Percentiles rank a stretch among this genome's conserved stretches.
Conservation (phyloP, 768 basidiomycete genomes). For the Holtermanniella nyarrowii region DNA sequence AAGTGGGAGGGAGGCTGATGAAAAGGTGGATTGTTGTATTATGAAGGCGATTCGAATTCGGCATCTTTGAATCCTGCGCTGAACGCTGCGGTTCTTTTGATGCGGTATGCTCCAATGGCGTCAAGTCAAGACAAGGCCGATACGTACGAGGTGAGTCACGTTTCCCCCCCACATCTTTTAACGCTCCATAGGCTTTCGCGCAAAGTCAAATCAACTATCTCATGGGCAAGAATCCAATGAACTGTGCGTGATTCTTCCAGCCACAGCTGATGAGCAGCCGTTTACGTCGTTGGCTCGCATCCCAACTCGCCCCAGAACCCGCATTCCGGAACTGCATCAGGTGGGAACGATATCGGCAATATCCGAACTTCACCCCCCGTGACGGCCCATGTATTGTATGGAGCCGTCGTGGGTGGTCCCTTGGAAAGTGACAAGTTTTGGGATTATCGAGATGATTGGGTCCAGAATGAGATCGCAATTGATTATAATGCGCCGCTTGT, state of each 20-base stretch:
- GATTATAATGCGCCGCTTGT: slow-evolving; percentile 86
- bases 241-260: slow-evolving; percentile 46
- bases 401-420: slow-evolving; percentile 81
- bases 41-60: slow-evolving; percentile 67
- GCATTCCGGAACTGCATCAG: slow-evolving; percentile 79
- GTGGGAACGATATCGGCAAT: slow-evolving; percentile 57
- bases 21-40: slow-evolving; percentile 69
- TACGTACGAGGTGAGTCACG: slow-evolving; percentile 51
- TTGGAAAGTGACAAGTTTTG: slow-evolving; percentile 63
- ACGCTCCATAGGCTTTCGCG: slow-evolving; percentile 53
- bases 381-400: slow-evolving; percentile 71
- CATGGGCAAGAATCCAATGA: slow-evolving; percentile 84
- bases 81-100: slow-evolving; percentile 74
- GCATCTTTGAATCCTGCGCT: slow-evolving; percentile 71
- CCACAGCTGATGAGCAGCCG: slow-evolving; percentile 44
- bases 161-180: not conserved
- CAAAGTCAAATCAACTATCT: slow-evolving; percentile 68
- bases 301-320: slow-evolving; percentile 86
- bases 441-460: slow-evolving; percentile 82
- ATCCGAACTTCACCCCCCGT: slow-evolving; percentile 62
- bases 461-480: slow-evolving; percentile 62
- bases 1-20: not conserved
- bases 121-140: slow-evolving; percentile 51
- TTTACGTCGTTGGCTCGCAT: slow-evolving; percentile 79
- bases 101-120: slow-evolving; percentile 64